Evolutionary conservation across 192 early-diverging fungal genomes (phyloP).

Genomic region (Mortierella claussenii): DNA sequence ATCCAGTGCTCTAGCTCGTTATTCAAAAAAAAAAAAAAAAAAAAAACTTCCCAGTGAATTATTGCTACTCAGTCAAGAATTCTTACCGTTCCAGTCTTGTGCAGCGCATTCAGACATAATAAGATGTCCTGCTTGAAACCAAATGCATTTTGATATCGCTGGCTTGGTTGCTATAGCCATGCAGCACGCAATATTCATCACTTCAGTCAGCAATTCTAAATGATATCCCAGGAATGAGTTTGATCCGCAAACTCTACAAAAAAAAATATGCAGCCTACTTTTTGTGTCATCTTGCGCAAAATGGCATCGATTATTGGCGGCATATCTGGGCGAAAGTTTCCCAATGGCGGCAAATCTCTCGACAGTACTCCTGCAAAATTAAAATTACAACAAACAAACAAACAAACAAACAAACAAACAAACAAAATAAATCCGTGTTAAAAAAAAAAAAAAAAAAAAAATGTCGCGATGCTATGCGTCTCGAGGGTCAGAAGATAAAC

Average conservation of each 20-base stretch:
- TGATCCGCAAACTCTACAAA: no score
- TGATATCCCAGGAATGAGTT: no score
- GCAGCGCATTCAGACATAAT: conserved; percentile 26
- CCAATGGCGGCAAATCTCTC: conserved; percentile 29
- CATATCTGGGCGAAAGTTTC: conserved; percentile 36
- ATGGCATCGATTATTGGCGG: conserved; percentile 36
- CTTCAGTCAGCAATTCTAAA: no score
- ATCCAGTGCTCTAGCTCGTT: background rate
- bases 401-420: no score
- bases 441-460: no score
- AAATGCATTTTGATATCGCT: conserved; percentile 48
- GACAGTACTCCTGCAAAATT: conserved; percentile 26
- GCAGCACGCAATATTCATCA: background rate
- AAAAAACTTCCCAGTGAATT: background rate
- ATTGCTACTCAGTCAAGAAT: background rate
- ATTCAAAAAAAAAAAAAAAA: background rate
- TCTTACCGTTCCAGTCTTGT: conserved; percentile 34
- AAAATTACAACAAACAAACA: background rate
- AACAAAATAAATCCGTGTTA: no score
- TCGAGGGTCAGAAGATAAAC: no score
- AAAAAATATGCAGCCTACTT: conserved; percentile 14
- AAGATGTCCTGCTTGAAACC: conserved; percentile 51
- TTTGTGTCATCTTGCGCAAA: conserved; percentile 41
- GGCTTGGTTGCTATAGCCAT: conserved; percentile 38
- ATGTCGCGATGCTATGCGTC: no score